Percentiles rank a stretch among this genome's conserved stretches.
Evolutionary conservation across 306 rosid genomes (phyloP).

Genomic region (Mimosa bimucronata): DNA sequence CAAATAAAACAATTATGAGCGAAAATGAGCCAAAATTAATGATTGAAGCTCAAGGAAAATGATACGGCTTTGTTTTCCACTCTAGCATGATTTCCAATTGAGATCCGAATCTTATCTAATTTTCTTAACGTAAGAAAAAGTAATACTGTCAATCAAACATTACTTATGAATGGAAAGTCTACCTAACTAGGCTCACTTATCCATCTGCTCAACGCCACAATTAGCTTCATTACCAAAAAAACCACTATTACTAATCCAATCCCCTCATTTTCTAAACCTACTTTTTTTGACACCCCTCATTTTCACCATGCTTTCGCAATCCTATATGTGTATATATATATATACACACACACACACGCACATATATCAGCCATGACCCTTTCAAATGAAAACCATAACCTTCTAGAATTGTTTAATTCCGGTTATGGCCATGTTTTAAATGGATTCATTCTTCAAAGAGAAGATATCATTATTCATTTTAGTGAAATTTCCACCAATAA

Average conservation of each 20-base stretch:
- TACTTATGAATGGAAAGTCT: slow-evolving; percentile 28
- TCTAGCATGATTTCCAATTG: not conserved
- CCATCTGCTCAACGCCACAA: not conserved
- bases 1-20: not conserved
- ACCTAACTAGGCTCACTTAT: slow-evolving; percentile 22
- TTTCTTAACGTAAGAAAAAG: not conserved
- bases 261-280: not conserved
- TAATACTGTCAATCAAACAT: slow-evolving; percentile 8
- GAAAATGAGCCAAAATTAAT: not conserved
- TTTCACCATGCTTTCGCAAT: not conserved
- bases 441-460: too few relatives aligned
- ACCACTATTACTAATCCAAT: not conserved
- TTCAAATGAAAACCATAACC: not conserved
- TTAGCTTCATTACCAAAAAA: not conserved
- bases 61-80: not conserved
- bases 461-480: too few relatives aligned
- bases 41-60: not conserved
- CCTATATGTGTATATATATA: too few relatives aligned
- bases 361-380: not conserved
- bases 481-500: too few relatives aligned
- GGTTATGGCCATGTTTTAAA: too few relatives aligned
- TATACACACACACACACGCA: too few relatives aligned
- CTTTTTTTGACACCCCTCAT: not conserved
- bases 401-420: not conserved
- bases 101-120: not conserved